Base-by-base conservation (phyloP, 202 grass and related monocot species). In the Hordeum pubiflorum region DNA sequence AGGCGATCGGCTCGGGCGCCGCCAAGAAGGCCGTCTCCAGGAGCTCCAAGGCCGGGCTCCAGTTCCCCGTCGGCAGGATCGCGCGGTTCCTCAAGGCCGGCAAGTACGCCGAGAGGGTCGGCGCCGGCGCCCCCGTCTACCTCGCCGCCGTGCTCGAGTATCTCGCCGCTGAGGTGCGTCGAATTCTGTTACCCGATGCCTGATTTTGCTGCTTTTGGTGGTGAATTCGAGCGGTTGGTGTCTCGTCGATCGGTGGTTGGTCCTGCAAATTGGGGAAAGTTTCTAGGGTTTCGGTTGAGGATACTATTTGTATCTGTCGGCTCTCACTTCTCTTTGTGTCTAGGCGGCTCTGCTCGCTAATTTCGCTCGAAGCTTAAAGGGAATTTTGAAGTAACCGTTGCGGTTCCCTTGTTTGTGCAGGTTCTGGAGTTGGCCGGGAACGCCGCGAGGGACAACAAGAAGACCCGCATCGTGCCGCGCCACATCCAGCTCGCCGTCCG, bases 91-190 rank as follows among this genome's bases (percentile, higher is more conserved):
- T 97, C 70, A 94, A 97, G 91, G 89, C 91, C 32, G 91, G 91
- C 55, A 97, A 97, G 83, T 97, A 94, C 67, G 91, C 94, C 31
- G 89, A 97, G 87, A 80, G 91, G 18, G 91, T 97, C n/a, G 94
- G 94, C 10, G 91, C 91, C 37, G 91, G 94, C 44, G 94, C 91
- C 4, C 91, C 94, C 2, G 94, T 97, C 24, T 97, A 97, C 56
- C 91, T 97, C 23, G 94, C 94, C 18, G 89, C 94, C 24, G 94
- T 94, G 2, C 94, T 97, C 14, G 94, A 97, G 91, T 97, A 97
- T 32, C 89, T 97, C 3, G 89, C 94, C 5, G 94, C 94, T 9
- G 91, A 97, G 90, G 91, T 97, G n/a, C 10, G 83, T 4, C 0
- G 3, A 77, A 55, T 76, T 33, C 1, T 2, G 1, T 0, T 13